Evolutionary conservation across 495 filamentous ascomycete genomes (phyloP).

Genomic region (Penicillium lividum): DNA sequence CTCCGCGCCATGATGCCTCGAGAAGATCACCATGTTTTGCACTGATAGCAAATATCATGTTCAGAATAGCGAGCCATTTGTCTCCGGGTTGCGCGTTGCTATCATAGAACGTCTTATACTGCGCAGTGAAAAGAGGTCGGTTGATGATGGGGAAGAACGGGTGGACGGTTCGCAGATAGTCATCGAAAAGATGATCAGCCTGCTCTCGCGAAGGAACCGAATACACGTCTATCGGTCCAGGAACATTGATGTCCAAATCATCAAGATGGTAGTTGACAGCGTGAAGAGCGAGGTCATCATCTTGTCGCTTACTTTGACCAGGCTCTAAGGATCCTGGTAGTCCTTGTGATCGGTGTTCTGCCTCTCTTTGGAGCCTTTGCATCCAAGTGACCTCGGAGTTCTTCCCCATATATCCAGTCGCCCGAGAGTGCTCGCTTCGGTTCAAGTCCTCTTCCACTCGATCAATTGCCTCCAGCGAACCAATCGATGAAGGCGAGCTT

Average conservation of each 20-base stretch:
- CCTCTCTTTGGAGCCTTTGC: constrained; percentile 46
- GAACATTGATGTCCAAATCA: constrained; percentile 51
- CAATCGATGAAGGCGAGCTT: constrained; percentile 51
- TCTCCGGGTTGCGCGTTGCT: constrained; percentile 43
- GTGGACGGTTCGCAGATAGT: constrained; percentile 61
- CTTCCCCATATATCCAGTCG: constrained; percentile 65
- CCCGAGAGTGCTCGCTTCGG: constrained; percentile 46
- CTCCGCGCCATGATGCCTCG: constrained; percentile 50
- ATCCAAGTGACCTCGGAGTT: constrained; percentile 67
- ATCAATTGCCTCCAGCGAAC: constrained; percentile 62
- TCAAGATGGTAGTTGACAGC: constrained; percentile 61
- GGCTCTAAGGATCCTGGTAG: constrained; percentile 35
- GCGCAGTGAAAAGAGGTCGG: constrained; percentile 44
- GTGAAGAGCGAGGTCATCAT: constrained; percentile 35
- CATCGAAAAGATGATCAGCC: constrained; percentile 56
- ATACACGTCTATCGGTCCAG: constrained; percentile 52
- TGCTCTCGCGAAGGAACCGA: constrained; percentile 53
- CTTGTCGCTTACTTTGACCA: constrained; percentile 28
- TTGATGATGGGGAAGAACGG: constrained; percentile 62
- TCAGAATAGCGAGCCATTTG: constrained; percentile 64
- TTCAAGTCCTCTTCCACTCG: constrained; percentile 63
- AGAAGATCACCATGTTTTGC: constrained; percentile 58
- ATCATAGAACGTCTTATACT: constrained; percentile 48
- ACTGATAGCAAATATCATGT: constrained; percentile 66
- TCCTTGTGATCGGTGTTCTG: constrained; percentile 35